Percentiles rank a stretch among this genome's conserved stretches.
These are phyloP conservation scores for Rugonectria rugulosa DNA, from an alignment of 2,329 filamentous ascomycete species.

Conservation along the genomic window DNA sequence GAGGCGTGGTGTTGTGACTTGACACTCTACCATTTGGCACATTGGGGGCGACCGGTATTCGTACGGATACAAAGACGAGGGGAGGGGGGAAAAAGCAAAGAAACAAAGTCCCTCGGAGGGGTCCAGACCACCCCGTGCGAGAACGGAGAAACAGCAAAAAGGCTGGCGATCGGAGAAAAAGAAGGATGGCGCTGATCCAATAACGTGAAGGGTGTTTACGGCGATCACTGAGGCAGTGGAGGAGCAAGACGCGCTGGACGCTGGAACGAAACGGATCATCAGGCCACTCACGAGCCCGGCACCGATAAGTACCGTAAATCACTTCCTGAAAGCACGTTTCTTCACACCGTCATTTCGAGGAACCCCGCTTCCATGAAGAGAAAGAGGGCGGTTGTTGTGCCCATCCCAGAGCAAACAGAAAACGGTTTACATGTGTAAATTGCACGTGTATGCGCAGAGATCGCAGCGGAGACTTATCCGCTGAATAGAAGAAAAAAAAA, in stretches of 20 bases:
- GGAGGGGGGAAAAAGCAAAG: background rate
- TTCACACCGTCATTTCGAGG: slow-evolving; percentile 38
- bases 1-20: slow-evolving; percentile 19
- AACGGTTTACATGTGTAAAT: background rate
- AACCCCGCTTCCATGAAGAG: slow-evolving; percentile 22
- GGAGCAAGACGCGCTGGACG: background rate
- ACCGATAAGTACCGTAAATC: slow-evolving; percentile 1
- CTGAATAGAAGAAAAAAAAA: too few relatives aligned
- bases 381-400: background rate
- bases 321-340: slow-evolving; percentile 18
- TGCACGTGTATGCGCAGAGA: background rate
- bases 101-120: background rate
- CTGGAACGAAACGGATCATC: background rate
- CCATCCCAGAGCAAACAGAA: background rate
- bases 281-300: background rate
- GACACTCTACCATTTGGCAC: too few relatives aligned
- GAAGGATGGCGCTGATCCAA: background rate
- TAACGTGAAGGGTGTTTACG: background rate
- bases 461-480: too few relatives aligned
- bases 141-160: slow-evolving; percentile 2
- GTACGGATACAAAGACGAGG: too few relatives aligned
- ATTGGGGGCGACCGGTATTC: too few relatives aligned
- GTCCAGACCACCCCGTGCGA: slow-evolving; percentile 11
- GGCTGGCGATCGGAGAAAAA: background rate
- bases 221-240: slow-evolving; percentile 6